These are phyloP conservation scores for Spencermartinsiella ligniputridi DNA, from an alignment of 1,139 yeast species.

Conservation along the genomic window DNA sequence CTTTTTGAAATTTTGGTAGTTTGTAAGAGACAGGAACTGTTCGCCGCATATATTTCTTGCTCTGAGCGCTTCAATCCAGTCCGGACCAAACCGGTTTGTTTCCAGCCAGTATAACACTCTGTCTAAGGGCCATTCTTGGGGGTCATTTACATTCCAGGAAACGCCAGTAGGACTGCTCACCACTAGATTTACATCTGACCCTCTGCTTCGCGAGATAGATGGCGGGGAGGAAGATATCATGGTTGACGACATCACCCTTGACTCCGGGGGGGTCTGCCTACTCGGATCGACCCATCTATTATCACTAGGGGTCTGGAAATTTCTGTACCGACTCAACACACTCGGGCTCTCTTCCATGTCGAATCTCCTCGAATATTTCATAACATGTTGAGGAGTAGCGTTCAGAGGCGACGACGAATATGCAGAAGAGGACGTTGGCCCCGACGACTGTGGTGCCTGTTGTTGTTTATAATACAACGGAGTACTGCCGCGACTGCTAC, in stretches of 20 bases:
- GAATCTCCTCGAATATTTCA: background rate
- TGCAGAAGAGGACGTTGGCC: background rate
- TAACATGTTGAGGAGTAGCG: constrained; percentile 16
- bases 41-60: constrained; percentile 59
- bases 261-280: background rate
- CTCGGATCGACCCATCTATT: background rate
- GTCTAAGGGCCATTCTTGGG: constrained; percentile 62
- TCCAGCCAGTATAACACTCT: constrained; percentile 69
- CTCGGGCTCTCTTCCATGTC: background rate
- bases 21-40: constrained; percentile 61
- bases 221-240: constrained; percentile 7
- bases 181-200: constrained; percentile 4
- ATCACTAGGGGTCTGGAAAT: background rate
- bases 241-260: background rate
- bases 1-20: constrained; percentile 53
- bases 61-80: constrained; percentile 66
- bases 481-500: background rate
- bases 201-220: constrained; percentile 12
- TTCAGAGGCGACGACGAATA: constrained; percentile 12
- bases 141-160: constrained; percentile 32
- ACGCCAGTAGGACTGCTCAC: constrained; percentile 17
- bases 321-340: background rate
- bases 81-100: constrained; percentile 57
- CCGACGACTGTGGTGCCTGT: background rate
- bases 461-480: constrained; percentile 1